These are phyloP conservation scores for Debaryomyces psychrophilus DNA, from an alignment of 1,139 yeast genomes.

Conservation along the genomic window DNA sequence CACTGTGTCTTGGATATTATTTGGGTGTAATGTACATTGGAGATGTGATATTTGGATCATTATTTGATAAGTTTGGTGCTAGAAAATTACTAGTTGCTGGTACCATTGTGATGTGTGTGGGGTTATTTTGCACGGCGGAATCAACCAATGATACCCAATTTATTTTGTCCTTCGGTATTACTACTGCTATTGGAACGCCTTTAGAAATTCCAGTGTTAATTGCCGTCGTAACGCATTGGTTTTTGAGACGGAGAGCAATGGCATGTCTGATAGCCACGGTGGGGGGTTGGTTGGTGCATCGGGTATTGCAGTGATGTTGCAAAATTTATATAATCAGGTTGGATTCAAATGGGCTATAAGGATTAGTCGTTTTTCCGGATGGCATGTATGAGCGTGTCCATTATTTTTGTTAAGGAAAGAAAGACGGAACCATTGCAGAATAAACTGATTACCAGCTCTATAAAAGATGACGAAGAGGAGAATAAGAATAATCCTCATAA, in stretches of 20 bases:
- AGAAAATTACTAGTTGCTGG: slow-evolving; percentile 50
- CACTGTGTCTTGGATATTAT: slow-evolving; percentile 65
- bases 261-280: slow-evolving; percentile 61
- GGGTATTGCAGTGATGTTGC: slow-evolving; percentile 57
- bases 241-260: slow-evolving; percentile 53
- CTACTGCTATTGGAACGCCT: slow-evolving; percentile 61
- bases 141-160: slow-evolving; percentile 59
- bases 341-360: slow-evolving; percentile 70
- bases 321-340: slow-evolving; percentile 43
- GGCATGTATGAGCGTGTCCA: slow-evolving; percentile 42
- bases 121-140: slow-evolving; percentile 57
- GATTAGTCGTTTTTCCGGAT: slow-evolving; percentile 53
- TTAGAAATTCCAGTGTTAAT: slow-evolving; percentile 61
- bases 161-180: slow-evolving; percentile 57
- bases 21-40: slow-evolving; percentile 59
- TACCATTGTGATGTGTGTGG: slow-evolving; percentile 45
- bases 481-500: not conserved
- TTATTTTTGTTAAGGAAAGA: slow-evolving; percentile 49
- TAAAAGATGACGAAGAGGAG: no score
- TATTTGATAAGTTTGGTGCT: slow-evolving; percentile 62
- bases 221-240: slow-evolving; percentile 66
- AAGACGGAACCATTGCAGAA: slow-evolving; percentile 13
- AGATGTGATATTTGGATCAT: slow-evolving; percentile 62
- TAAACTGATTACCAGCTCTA: not conserved
- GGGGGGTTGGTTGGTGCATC: slow-evolving; percentile 71